Evolutionary conservation across 1,284 basidiomycete genomes (phyloP).

Genomic region (Neonothopanus nambi): DNA sequence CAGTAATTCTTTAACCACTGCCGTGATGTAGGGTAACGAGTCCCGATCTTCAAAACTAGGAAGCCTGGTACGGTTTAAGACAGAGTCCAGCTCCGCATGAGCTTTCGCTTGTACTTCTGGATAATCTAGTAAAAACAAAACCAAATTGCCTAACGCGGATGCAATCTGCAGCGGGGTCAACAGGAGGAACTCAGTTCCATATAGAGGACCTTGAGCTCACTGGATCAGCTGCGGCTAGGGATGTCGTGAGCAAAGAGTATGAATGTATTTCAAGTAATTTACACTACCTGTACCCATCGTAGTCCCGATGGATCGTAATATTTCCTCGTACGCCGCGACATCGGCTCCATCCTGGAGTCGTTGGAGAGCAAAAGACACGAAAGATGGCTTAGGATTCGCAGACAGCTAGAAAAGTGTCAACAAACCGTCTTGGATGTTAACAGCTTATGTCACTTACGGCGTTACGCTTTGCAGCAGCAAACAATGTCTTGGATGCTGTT

Average conservation of each 20-base stretch:
- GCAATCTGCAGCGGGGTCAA: background rate
- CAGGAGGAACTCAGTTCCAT: too few relatives aligned
- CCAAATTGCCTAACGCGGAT: background rate
- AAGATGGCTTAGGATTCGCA: too few relatives aligned
- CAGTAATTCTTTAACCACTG: slow-evolving; percentile 4
- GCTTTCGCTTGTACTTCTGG: slow-evolving; percentile 10
- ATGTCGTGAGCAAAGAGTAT: too few relatives aligned
- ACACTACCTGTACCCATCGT: too few relatives aligned
- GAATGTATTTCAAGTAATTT: too few relatives aligned
- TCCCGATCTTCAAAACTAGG: slow-evolving; percentile 6
- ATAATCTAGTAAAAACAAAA: background rate
- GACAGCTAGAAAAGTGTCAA: too few relatives aligned
- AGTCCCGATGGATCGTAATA: background rate
- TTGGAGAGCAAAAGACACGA: too few relatives aligned
- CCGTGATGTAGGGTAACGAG: slow-evolving; percentile 8
- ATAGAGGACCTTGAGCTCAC: too few relatives aligned
- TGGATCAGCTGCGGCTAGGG: background rate
- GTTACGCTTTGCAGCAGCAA: too few relatives aligned
- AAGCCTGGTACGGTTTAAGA: slow-evolving; percentile 1
- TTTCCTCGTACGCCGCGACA: background rate
- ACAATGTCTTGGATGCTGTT: too few relatives aligned
- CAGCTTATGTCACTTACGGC: too few relatives aligned
- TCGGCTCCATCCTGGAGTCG: background rate
- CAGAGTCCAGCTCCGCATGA: slow-evolving; percentile 5
- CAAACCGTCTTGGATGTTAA: too few relatives aligned